These are phyloP conservation scores for Metschnikowia peoriensis DNA, from an alignment of 805 yeast species.

Conservation along the genomic window DNA sequence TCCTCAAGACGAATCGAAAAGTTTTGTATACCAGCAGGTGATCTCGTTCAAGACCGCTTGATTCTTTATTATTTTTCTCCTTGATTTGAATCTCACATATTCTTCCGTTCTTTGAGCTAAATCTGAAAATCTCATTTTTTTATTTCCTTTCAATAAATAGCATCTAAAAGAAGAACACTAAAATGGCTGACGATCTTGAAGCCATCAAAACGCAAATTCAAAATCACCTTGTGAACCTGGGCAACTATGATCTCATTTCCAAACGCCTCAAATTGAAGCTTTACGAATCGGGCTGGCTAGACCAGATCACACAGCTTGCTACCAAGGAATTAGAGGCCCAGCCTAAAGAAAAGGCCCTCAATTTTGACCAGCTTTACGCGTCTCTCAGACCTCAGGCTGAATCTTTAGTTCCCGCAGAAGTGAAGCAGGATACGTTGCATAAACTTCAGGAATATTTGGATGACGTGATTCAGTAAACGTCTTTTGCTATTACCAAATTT, in stretches of 20 bases:
- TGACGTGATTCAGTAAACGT: slow-evolving; percentile 17
- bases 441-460: slow-evolving; percentile 61
- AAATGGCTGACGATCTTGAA: slow-evolving; percentile 32
- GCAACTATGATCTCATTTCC: slow-evolving; percentile 77
- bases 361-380: slow-evolving; percentile 51
- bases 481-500: not conserved
- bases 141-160: too few species aligned
- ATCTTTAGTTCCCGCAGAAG: slow-evolving; percentile 64
- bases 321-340: slow-evolving; percentile 41
- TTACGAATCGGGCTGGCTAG: slow-evolving; percentile 83
- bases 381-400: slow-evolving; percentile 65
- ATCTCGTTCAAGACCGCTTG: too few species aligned
- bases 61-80: too few species aligned
- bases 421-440: slow-evolving; percentile 57
- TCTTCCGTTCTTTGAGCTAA: too few species aligned
- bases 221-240: slow-evolving; percentile 67
- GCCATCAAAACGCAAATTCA: slow-evolving; percentile 62
- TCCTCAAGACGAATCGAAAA: too few species aligned
- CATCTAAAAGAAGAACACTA: too few species aligned
- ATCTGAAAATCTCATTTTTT: too few species aligned
- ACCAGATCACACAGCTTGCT: slow-evolving; percentile 63
- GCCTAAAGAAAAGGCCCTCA: slow-evolving; percentile 37
- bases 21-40: too few species aligned
- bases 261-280: slow-evolving; percentile 60
- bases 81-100: too few species aligned